Conservation (phyloP, 192 early-diverging fungal genomes). For the Coemansia sp. region DNA sequence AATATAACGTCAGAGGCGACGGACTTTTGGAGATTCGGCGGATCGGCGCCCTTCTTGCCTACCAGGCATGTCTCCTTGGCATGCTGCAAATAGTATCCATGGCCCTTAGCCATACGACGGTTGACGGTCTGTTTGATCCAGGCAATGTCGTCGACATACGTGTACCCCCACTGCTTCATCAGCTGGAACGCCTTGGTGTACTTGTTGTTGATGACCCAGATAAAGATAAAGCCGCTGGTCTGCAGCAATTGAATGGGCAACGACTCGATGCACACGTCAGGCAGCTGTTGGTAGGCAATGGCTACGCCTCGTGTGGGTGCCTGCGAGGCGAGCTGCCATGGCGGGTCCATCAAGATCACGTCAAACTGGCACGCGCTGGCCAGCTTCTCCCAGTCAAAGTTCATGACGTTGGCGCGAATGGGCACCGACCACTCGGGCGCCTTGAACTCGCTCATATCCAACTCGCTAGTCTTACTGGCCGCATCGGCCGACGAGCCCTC, state of each 20-base stretch:
- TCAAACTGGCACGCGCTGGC: conserved; percentile 86
- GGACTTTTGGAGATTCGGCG: conserved; percentile 66
- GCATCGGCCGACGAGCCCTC: conserved; percentile 17
- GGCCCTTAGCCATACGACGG: conserved; percentile 94
- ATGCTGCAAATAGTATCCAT: conserved; percentile 96
- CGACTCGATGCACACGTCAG: conserved; percentile 89
- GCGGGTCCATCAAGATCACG: conserved; percentile 92
- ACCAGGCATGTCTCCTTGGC: conserved; percentile 97
- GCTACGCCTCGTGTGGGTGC: conserved; percentile 90
- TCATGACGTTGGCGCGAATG: conserved; percentile 93
- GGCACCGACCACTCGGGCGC: conserved; percentile 93
- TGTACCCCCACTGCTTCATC: conserved; percentile 95
- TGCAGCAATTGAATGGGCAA: conserved; percentile 85
- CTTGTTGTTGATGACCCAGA: conserved; percentile 99
- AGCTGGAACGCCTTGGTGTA: conserved; percentile 92
- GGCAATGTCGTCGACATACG: conserved; percentile 92
- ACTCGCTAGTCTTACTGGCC: conserved; percentile 8
- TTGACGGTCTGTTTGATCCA: conserved; percentile 98
- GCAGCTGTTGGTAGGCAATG: conserved; percentile 93
- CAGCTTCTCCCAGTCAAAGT: conserved; percentile 89
- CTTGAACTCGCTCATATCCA: conserved; percentile 76
- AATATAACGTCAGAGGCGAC: conserved; percentile 90
- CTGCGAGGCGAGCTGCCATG: conserved; percentile 95
- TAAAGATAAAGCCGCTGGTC: conserved; percentile 89
- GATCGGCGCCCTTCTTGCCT: conserved; percentile 83